Conservation (phyloP, 2,329 filamentous ascomycete species). For the Aureobasidium sp. region DNA sequence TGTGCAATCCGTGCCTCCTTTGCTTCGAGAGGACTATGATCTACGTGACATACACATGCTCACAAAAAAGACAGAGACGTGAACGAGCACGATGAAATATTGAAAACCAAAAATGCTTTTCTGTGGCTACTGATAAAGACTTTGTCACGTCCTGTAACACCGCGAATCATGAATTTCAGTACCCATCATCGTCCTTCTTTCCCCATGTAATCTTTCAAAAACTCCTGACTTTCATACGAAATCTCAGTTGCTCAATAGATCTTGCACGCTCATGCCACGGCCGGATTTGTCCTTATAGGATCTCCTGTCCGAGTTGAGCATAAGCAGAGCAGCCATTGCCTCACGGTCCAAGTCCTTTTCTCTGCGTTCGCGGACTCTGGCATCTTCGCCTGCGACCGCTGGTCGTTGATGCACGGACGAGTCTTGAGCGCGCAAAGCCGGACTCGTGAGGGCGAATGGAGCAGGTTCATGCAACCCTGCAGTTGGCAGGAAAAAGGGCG, state of each 20-base stretch:
- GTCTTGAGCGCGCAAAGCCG: slow-evolving; percentile 28
- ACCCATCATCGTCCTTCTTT: neutral
- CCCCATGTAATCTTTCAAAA: neutral
- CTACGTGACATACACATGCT: neutral
- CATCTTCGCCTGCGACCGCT: neutral
- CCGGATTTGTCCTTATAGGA: slow-evolving; percentile 19
- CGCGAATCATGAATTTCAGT: neutral
- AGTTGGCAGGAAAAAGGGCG: slow-evolving; percentile 52
- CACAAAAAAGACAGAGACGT: neutral
- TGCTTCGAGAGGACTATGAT: too few species aligned
- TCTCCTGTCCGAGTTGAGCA: slow-evolving; percentile 58
- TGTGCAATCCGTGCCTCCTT: too few species aligned
- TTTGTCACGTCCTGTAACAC: neutral
- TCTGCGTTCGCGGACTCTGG: neutral
- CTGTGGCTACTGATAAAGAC: neutral
- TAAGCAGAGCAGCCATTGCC: slow-evolving; percentile 77
- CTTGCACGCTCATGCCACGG: slow-evolving; percentile 41
- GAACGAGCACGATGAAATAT: neutral
- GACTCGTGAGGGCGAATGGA: slow-evolving; percentile 26
- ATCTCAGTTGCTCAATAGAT: slow-evolving; percentile 34
- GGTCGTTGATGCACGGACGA: neutral
- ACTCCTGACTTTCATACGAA: neutral
- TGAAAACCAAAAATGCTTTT: neutral
- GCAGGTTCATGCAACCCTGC: slow-evolving; percentile 21
- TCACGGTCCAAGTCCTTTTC: slow-evolving; percentile 52